Base-by-base conservation (phyloP, 2,329 filamentous ascomycete species). In the Aspergillus fumigatus region DNA sequence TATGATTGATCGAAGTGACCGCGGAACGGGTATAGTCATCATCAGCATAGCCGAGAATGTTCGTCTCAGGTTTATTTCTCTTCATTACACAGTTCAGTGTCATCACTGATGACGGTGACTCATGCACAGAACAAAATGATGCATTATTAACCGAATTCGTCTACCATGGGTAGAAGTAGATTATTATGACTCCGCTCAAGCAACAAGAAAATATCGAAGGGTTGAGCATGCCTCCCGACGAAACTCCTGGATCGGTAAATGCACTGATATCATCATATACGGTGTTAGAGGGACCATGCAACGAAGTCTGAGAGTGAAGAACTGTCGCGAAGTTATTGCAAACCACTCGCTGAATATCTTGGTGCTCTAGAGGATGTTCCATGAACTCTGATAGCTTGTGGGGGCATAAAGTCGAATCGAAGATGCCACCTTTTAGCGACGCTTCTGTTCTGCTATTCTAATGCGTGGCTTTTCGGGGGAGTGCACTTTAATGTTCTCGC, bases 331-430 rank as follows among this genome's bases (percentile, higher is more conserved):
- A 47, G 2, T 47, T 23, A 47, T 47, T 23, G n/a, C 21, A 14
- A 7, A 21, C 7, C 43, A 54, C 41, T 9, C 26, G 32, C 25
- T 53, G 51, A 4, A 45, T 32, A 40, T 55, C 9, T 56, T 48
- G 4, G 52, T 21, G 6, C 32, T 4, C 32, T 35, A 47, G 26
- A 59, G 6, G 61, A 32, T 52, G 51, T 50, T 54, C 57, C 54
- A 65, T 62, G 48, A 72, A 71, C 35, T 62, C 62, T 14, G 65
- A 62, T 23, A 71, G 64, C 14, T 17, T 38, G 14, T 17, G 32
- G 32, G 5, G 32, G 6, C 32, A 38, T 17, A 7, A 38, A 17
- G 32, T 38, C 14, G 32, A 38, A 38, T 38, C 32, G 32, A 14
- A 38, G 17, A 38, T 17, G 32, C 14, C 32, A 6, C 11, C 29